Percentiles rank a stretch among this genome's conserved stretches.
Conservation (phyloP, 495 filamentous ascomycete species). For the Aspergillus steynii region DNA sequence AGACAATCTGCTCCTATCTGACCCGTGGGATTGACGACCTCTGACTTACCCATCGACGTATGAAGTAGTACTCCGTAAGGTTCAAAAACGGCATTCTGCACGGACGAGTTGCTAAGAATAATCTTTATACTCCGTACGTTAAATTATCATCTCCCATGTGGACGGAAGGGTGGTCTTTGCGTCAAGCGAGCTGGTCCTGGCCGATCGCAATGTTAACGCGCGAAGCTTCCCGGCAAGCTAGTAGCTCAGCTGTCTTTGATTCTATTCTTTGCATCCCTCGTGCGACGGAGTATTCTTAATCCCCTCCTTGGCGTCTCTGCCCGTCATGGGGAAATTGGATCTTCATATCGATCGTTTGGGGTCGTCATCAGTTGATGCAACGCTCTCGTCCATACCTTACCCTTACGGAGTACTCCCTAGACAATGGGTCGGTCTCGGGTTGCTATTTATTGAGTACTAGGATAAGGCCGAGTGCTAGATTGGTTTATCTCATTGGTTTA, state of each 20-base stretch:
- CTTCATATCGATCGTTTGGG: not conserved
- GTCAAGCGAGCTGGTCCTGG: slow-evolving; percentile 15
- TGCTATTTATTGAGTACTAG: no score
- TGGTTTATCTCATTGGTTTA: no score
- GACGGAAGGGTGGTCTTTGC: slow-evolving; percentile 17
- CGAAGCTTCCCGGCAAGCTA: not conserved
- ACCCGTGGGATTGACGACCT: not conserved
- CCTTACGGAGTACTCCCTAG: no score
- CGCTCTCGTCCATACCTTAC: not conserved
- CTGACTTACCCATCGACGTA: not conserved
- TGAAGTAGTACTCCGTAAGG: not conserved
- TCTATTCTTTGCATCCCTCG: not conserved
- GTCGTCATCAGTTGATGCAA: not conserved
- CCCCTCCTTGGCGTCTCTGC: not conserved
- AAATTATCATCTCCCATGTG: slow-evolving; percentile 16
- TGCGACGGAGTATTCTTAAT: not conserved
- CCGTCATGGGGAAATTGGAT: not conserved
- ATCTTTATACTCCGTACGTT: not conserved
- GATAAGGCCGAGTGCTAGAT: no score
- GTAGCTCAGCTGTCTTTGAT: not conserved
- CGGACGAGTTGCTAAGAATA: slow-evolving; percentile 18
- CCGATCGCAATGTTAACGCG: slow-evolving; percentile 20
- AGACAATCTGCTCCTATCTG: no score
- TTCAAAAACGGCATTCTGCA: slow-evolving; percentile 9
- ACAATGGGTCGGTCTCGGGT: not conserved